These are phyloP conservation scores for Chrysanthemum lavandulifolium DNA, from an alignment of 129 eudicot species.

Conservation along the genomic window DNA sequence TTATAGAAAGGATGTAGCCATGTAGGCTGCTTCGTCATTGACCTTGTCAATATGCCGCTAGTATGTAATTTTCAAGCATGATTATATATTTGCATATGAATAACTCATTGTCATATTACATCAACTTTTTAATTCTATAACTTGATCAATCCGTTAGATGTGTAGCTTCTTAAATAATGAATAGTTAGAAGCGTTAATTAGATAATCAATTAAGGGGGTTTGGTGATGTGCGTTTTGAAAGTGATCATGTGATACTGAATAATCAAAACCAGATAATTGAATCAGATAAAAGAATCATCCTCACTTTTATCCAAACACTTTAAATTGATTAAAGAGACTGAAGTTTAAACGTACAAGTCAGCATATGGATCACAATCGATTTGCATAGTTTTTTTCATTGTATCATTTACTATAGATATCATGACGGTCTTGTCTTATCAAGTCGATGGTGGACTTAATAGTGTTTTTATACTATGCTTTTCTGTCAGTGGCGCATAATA, in stretches of 20 bases:
- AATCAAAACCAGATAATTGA: not conserved
- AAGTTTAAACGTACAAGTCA: not conserved
- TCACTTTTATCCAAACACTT: not conserved
- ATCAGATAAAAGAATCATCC: too few relatives aligned
- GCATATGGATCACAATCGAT: not conserved
- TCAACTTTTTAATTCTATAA: not conserved
- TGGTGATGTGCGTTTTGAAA: not conserved
- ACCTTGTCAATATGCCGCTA: not conserved
- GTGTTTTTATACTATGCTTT: conserved; percentile 6
- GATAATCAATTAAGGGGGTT: not conserved
- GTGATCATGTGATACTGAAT: not conserved
- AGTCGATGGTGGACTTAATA: not conserved
- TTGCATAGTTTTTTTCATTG: not conserved
- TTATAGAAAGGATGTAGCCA: not conserved
- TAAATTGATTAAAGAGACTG: not conserved
- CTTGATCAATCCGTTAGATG: not conserved
- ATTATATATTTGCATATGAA: not conserved
- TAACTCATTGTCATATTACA: too few relatives aligned
- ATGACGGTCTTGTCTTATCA: not conserved
- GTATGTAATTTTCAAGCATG: not conserved
- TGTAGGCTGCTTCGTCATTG: conserved; percentile 9
- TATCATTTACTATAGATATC: not conserved
- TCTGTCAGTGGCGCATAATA: conserved; percentile 9
- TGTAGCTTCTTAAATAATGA: not conserved
- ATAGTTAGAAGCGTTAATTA: too few relatives aligned